These are phyloP conservation scores for Cephalotrichum gorgonifer DNA, from an alignment of 2,329 filamentous ascomycete species.

Conservation along the genomic window DNA sequence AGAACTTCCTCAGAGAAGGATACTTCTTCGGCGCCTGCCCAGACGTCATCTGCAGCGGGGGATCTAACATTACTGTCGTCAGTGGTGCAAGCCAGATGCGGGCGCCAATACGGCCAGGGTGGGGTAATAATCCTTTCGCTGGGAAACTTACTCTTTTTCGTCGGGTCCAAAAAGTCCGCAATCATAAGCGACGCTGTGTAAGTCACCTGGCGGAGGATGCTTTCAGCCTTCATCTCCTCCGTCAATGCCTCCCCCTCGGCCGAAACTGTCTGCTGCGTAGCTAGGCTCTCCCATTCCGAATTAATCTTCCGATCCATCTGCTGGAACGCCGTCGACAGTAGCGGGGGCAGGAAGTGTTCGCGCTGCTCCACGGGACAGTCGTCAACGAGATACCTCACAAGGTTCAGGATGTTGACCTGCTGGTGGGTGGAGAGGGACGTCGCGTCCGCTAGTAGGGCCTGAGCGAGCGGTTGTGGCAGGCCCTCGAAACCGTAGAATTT, in stretches of 20 bases:
- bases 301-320: slow-evolving; percentile 84
- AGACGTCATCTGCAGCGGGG: neutral
- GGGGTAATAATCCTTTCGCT: no score
- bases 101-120: neutral
- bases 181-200: slow-evolving; percentile 90
- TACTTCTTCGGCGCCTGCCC: slow-evolving; percentile 4
- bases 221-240: slow-evolving; percentile 97
- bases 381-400: slow-evolving; percentile 81
- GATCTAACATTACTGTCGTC: neutral
- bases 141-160: slow-evolving; percentile 44
- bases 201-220: slow-evolving; percentile 84
- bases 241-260: slow-evolving; percentile 69
- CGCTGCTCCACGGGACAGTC: slow-evolving; percentile 77
- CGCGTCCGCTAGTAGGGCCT: slow-evolving; percentile 75
- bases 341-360: slow-evolving; percentile 70
- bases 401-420: slow-evolving; percentile 82
- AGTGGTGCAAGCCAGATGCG: no score
- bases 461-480: slow-evolving; percentile 70
- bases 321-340: slow-evolving; percentile 71
- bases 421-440: slow-evolving; percentile 83
- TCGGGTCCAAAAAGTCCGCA: slow-evolving; percentile 75
- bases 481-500: slow-evolving; percentile 87
- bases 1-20: slow-evolving; percentile 67
- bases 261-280: slow-evolving; percentile 48
- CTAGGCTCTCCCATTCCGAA: slow-evolving; percentile 74